These are phyloP conservation scores for Colletotrichum tabaci DNA, from an alignment of 2,329 filamentous ascomycete genomes.

Conservation along the genomic window DNA sequence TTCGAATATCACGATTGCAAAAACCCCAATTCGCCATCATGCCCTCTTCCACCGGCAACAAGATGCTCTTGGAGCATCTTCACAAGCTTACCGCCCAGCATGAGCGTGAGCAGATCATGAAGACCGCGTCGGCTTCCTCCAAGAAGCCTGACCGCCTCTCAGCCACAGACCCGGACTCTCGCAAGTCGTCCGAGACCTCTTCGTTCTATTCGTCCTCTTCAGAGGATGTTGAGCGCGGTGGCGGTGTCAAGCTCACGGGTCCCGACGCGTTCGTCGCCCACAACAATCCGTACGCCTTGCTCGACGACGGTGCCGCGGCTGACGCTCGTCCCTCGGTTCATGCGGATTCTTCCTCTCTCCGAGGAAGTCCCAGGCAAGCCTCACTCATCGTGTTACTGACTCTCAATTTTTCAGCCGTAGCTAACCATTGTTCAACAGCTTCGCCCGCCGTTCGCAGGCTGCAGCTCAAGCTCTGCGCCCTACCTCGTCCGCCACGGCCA, in stretches of 20 bases:
- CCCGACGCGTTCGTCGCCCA: too few species aligned
- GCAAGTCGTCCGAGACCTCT: conserved; percentile 15
- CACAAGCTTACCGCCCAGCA: conserved; percentile 30
- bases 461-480: conserved; percentile 31
- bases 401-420: neutral
- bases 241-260: conserved; percentile 16
- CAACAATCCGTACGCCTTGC: neutral
- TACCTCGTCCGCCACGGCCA: conserved; percentile 35
- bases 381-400: too few species aligned
- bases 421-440: conserved; percentile 16
- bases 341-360: conserved; percentile 24
- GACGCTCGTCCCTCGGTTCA: neutral
- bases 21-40: neutral
- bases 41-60: conserved; percentile 23
- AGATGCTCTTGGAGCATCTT: conserved; percentile 34
- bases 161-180: neutral
- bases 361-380: conserved; percentile 32
- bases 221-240: conserved; percentile 28
- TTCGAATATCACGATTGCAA: neutral
- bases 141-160: conserved; percentile 1
- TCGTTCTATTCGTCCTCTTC: conserved; percentile 27
- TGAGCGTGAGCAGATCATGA: conserved; percentile 28
- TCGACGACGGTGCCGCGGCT: neutral
- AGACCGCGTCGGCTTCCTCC: conserved; percentile 12
- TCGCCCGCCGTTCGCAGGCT: conserved; percentile 21